phyloP scores from a whole-genome alignment of 2,329 filamentous ascomycete genomes.

The Herpomyces periplanetae region DNA sequence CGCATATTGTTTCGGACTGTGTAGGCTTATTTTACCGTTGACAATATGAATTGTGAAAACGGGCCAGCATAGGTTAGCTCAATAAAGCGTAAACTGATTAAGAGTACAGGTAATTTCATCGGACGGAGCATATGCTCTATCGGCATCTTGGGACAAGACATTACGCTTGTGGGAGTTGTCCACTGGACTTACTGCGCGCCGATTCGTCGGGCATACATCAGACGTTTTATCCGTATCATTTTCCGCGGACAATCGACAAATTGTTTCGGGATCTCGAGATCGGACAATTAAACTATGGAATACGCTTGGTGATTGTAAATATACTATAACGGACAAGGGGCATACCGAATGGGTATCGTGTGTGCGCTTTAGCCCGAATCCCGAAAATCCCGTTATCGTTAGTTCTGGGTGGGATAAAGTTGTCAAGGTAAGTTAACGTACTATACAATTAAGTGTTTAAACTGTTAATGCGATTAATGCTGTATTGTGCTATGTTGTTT shows the following conservation, averaged over 20 bases:
- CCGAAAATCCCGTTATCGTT: conserved; percentile 98
- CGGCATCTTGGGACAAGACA: conserved; percentile 97
- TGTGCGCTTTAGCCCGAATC: conserved; percentile 98
- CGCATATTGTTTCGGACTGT: conserved; percentile 99
- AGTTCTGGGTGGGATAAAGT: conserved; percentile 97
- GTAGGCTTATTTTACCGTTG: conserved; percentile 18
- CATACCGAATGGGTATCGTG: conserved; percentile 99
- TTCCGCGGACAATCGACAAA: conserved; percentile 99
- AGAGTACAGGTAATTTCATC: conserved; percentile 63
- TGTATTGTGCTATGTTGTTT: too few species aligned
- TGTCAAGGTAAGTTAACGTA: conserved; percentile 46
- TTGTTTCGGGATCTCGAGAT: conserved; percentile 93
- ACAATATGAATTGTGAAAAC: conserved; percentile 3
- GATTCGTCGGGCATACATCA: conserved; percentile 96
- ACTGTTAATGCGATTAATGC: too few species aligned
- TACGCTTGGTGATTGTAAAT: conserved; percentile 99
- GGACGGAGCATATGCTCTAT: conserved; percentile 93
- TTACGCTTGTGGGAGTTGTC: conserved; percentile 97
- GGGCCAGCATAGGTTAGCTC: conserved; percentile 7
- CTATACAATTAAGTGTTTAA: conserved; percentile 1
- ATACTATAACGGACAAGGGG: conserved; percentile 98
- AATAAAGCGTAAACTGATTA: conserved; percentile 6
- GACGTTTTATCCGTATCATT: conserved; percentile 98
- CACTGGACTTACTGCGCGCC: conserved; percentile 79
- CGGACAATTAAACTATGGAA: conserved; percentile 99